Base-by-base conservation (phyloP, 2,329 filamentous ascomycete genomes). In the Teratosphaeria gauchensis region DNA sequence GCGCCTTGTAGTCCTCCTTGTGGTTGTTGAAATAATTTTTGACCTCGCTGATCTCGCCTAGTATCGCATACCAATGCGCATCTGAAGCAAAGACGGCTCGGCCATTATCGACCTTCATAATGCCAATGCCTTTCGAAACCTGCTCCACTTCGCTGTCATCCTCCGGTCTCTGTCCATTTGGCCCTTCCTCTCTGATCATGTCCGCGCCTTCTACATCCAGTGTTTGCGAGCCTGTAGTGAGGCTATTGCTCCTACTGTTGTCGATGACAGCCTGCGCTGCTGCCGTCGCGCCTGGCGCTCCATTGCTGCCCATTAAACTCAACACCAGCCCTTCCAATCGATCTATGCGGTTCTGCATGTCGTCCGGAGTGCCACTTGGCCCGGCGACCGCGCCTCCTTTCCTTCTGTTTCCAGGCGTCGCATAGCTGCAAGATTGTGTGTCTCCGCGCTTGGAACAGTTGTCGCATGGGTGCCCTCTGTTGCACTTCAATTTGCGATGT, bases 301-400 rank as follows among this genome's bases (percentile, higher is more conserved):
- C 46, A 24, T 82, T 80, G 64, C 82, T 79, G n/a, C 80, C 82
- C 92, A 97, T 96, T 70, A 97, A 75, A 31, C 90, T 95, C 64
- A 97, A 76, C 61, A 97, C 92, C 72, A 97, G 78, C 66, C 89
- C 88, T 80, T 97, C 92, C 65, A 97, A 81, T 68, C 92, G 85
- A 78, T 97, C 92, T 76, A 97, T 97, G 72, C 94, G 88, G 71
- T 95, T 95, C 77, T 97, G 92, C 92, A 97, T 96, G 75, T 96
- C 92, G 80, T 96, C 92, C 55, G 92, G 90, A 66, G 82, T 80
- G 58, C 81, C 80, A 53, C 68, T 71, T 2, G 68, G 56, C 21
- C 64, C 64, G 24, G 56, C 58, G 19, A 57, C 61, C 54, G 60
- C 59, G 58, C 68, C 67, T 59, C 74, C 85, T 80, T 90, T 95